These are phyloP conservation scores for Neolentinus lepideus DNA, from an alignment of 1,284 basidiomycete species.

Conservation along the genomic window DNA sequence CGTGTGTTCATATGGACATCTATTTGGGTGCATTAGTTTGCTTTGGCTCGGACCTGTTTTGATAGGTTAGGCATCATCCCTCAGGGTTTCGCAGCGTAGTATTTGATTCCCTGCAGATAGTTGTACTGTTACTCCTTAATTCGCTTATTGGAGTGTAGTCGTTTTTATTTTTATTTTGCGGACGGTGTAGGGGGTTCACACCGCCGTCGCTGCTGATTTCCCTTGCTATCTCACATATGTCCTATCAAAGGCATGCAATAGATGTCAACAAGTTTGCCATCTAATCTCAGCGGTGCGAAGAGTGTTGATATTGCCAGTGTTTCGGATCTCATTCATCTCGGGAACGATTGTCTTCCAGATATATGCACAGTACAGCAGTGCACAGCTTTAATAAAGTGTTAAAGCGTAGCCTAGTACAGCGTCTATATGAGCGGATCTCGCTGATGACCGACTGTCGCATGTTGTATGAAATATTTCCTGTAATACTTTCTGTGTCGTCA, in stretches of 20 bases:
- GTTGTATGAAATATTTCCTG: too few relatives aligned
- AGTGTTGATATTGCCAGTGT: background rate
- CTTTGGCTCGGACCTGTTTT: background rate
- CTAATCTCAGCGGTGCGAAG: background rate
- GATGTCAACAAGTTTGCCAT: constrained; percentile 3
- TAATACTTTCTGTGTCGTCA: too few relatives aligned
- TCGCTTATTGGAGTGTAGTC: background rate
- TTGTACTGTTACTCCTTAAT: background rate
- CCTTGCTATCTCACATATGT: background rate
- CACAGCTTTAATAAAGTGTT: too few relatives aligned
- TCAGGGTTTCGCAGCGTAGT: background rate
- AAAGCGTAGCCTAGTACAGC: too few relatives aligned
- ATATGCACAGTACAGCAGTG: too few relatives aligned
- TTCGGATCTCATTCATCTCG: background rate
- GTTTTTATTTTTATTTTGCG: background rate
- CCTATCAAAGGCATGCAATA: background rate
- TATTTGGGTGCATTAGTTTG: background rate
- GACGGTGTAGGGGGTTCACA: background rate
- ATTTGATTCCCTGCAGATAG: background rate
- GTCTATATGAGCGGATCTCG: too few relatives aligned
- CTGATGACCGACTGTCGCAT: too few relatives aligned
- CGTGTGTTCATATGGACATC: background rate
- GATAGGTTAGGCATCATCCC: background rate
- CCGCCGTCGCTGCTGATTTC: background rate
- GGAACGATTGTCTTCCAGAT: too few relatives aligned